These are phyloP conservation scores for Immersiella caudata DNA, from an alignment of 495 filamentous ascomycete species.

Conservation along the genomic window DNA sequence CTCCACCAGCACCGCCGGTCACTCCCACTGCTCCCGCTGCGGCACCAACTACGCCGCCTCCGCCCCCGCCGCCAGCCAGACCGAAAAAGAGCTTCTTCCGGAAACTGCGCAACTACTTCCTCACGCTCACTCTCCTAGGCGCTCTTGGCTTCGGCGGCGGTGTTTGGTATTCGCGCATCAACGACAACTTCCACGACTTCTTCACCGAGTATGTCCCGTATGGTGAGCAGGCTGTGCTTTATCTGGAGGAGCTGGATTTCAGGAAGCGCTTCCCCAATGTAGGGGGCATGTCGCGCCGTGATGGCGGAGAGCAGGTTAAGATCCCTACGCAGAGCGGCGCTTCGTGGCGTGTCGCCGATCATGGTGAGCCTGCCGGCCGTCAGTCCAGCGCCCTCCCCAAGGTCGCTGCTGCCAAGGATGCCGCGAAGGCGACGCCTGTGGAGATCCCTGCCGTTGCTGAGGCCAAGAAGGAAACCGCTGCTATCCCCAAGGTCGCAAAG, in stretches of 20 bases:
- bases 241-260: conserved; percentile 95
- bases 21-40: conserved; percentile 11
- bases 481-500: conserved; percentile 37
- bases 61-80: conserved; percentile 53
- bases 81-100: conserved; percentile 75
- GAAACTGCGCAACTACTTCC: conserved; percentile 64
- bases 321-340: conserved; percentile 85
- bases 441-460: conserved; percentile 21
- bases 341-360: conserved; percentile 73
- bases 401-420: conserved; percentile 37
- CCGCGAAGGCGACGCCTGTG: conserved; percentile 36
- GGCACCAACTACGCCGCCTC: conserved; percentile 41
- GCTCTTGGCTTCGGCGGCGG: conserved; percentile 82
- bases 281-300: conserved; percentile 52
- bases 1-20: conserved; percentile 47
- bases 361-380: conserved; percentile 41
- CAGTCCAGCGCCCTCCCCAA: conserved; percentile 49
- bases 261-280: conserved; percentile 84
- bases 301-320: conserved; percentile 71
- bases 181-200: conserved; percentile 98
- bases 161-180: conserved; percentile 87
- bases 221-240: conserved; percentile 93
- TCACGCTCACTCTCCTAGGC: conserved; percentile 71
- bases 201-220: conserved; percentile 97
- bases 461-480: conserved; percentile 44